A percentile compares a stretch with the other conserved stretches of the same genome.
phyloP scores from a whole-genome alignment of 2,329 filamentous ascomycete species.

The Dryadomyces quercivorus region DNA sequence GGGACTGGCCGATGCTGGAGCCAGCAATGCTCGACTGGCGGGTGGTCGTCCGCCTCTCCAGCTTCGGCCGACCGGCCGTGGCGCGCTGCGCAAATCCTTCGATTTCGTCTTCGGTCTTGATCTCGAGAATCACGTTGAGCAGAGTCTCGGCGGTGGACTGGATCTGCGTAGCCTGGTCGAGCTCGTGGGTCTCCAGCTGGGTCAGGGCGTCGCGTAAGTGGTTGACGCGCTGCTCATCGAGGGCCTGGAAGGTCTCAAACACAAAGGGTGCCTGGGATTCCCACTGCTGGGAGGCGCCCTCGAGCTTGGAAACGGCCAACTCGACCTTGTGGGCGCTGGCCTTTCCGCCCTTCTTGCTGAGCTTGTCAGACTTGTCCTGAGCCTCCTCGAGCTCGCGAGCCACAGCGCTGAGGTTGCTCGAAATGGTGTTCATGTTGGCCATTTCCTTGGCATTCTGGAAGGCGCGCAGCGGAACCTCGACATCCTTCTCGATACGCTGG shows the following conservation, averaged over 20 bases:
- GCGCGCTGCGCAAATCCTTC: conserved; percentile 48
- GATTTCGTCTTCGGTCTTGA: conserved; percentile 80
- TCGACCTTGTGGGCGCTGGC: conserved; percentile 69
- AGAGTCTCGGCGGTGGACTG: conserved; percentile 66
- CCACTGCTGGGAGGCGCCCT: conserved; percentile 76
- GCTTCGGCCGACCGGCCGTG: conserved; percentile 29
- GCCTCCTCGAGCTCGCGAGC: conserved; percentile 77
- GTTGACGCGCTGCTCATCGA: conserved; percentile 83
- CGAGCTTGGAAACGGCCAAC: conserved; percentile 57
- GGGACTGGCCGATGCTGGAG: conserved; percentile 18
- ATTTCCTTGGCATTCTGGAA: conserved; percentile 68
- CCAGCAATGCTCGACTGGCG: conserved; percentile 28
- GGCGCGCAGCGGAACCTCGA: conserved; percentile 69
- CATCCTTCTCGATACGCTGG: conserved; percentile 72
- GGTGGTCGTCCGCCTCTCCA: conserved; percentile 29
- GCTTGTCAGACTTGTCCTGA: conserved; percentile 75
- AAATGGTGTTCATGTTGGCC: conserved; percentile 67
- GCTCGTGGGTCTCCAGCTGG: conserved; percentile 84
- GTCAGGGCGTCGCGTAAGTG: conserved; percentile 84
- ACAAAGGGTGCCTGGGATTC: conserved; percentile 89
- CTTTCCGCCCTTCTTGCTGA: conserved; percentile 66
- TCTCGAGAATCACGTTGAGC: conserved; percentile 70
- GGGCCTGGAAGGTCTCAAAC: conserved; percentile 81
- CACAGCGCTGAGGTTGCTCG: conserved; percentile 66
- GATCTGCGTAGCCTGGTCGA: conserved; percentile 70